These are phyloP conservation scores for Metschnikowia koreensis DNA, from an alignment of 805 yeast species.

Conservation along the genomic window DNA sequence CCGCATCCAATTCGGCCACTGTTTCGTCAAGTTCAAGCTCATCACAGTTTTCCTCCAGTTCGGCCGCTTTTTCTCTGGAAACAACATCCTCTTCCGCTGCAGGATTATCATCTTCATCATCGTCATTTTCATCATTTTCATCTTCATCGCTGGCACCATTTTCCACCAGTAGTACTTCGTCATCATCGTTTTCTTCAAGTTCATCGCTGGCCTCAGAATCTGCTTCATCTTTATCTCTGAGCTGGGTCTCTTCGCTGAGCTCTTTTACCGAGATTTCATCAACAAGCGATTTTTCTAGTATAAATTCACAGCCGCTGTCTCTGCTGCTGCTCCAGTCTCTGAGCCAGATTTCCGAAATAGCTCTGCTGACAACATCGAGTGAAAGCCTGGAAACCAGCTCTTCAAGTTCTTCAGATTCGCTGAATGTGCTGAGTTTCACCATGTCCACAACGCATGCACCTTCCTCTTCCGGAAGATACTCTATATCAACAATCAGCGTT, in stretches of 20 bases:
- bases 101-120: not conserved
- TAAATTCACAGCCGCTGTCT: not conserved
- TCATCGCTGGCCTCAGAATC: not conserved
- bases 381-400: not conserved
- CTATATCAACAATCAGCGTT: slow-evolving; percentile 21
- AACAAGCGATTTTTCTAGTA: not conserved
- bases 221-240: not conserved
- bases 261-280: slow-evolving; percentile 1
- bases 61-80: not conserved
- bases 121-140: slow-evolving; percentile 1
- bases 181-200: not conserved
- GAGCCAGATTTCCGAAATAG: not conserved
- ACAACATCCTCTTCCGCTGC: not conserved
- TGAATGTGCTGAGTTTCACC: not conserved
- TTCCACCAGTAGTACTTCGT: not conserved
- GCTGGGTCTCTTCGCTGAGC: not conserved
- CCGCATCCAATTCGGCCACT: slow-evolving; percentile 14
- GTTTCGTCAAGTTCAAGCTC: not conserved
- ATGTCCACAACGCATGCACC: slow-evolving; percentile 9
- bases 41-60: not conserved
- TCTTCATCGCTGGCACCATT: not conserved
- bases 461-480: slow-evolving; percentile 9
- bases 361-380: slow-evolving; percentile 6
- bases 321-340: not conserved
- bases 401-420: not conserved